Base-by-base conservation (phyloP, 805 yeast genomes). In the Tetrapisispora phaffii region DNA sequence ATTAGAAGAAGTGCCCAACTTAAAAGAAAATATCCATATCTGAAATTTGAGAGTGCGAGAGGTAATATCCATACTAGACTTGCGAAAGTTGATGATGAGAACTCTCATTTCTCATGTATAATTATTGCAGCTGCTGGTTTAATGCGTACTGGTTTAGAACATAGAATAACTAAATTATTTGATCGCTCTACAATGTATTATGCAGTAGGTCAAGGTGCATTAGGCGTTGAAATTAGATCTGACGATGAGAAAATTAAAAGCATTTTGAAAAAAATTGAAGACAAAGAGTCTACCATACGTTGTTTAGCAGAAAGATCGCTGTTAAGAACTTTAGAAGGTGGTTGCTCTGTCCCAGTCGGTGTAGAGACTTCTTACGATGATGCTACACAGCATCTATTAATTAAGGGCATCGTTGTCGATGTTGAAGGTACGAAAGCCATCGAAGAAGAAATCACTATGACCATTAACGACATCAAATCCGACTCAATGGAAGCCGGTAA, bases 161-260 rank as follows among this genome's bases (percentile, higher is more conserved):
- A 77, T 53, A 72, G 97, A 62, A 87, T 93, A 59, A 80, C 96
- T 6, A 71, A 75, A 50, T 74, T 71, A 51, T 71, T 93, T 50
- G 77, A 81, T 45, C 73, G 79, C 5, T 83, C 85, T 29, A 85
- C 82, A 45, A 85, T 90, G 95, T 83, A 80, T 60, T 85, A 90
- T 61, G 96, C 98, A 1, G 96, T 93, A 39, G 98, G 98, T n/a
- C 98, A 93, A 69, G 98, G 98, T 51, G 97, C 97, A 0, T 67
- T 93, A 38, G 98, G 97, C 17, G 70, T 93, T 23, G 98, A 93
- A 67, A 85, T 90, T 53, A 75, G 94, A 55, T 74, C 74, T 47
- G 75, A 73, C 47, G 96, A 93, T 63, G 57, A 63, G 6, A 67
- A 70, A 41, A 76, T 85, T 65, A 68, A 68, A 53, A 64, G 72